A percentile compares a stretch with the other conserved stretches of the same genome.
Evolutionary conservation across 106 monocot genomes (phyloP).

Genomic region (Allium cepa): DNA sequence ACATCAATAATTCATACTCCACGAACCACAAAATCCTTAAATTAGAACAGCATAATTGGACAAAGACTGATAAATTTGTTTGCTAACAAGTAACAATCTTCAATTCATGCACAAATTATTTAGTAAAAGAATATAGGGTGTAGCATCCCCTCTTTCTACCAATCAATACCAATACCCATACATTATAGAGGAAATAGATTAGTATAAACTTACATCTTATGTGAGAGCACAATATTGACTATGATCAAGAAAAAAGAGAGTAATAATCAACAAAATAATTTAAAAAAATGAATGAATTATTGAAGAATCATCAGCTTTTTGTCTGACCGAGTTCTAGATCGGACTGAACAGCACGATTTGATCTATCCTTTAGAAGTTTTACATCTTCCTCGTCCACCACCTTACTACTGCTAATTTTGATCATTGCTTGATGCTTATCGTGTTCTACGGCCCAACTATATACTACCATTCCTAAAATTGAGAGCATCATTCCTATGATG

Average conservation of each 20-base stretch:
- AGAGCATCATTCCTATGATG: slow-evolving; percentile 33
- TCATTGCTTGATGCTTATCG: slow-evolving; percentile 20
- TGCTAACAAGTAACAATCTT: no score
- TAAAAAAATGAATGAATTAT: background rate
- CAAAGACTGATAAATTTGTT: no score
- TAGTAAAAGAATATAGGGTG: no score
- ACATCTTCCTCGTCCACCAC: slow-evolving; percentile 15
- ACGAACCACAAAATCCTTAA: no score
- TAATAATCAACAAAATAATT: background rate
- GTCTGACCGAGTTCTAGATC: slow-evolving; percentile 33
- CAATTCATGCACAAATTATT: no score
- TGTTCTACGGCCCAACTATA: slow-evolving; percentile 55
- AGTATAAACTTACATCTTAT: background rate
- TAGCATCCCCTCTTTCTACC: no score
- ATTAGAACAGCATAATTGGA: no score
- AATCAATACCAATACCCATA: no score
- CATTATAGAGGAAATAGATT: no score
- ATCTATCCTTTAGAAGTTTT: slow-evolving; percentile 28
- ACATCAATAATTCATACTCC: no score
- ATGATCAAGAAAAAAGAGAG: background rate
- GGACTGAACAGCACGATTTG: slow-evolving; percentile 7
- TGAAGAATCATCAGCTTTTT: slow-evolving; percentile 17
- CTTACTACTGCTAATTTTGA: slow-evolving; percentile 8
- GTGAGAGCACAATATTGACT: slow-evolving; percentile 2
- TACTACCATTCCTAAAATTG: slow-evolving; percentile 40